Base-by-base conservation (phyloP, 768 basidiomycete species). In the Roridomyces roridus region DNA sequence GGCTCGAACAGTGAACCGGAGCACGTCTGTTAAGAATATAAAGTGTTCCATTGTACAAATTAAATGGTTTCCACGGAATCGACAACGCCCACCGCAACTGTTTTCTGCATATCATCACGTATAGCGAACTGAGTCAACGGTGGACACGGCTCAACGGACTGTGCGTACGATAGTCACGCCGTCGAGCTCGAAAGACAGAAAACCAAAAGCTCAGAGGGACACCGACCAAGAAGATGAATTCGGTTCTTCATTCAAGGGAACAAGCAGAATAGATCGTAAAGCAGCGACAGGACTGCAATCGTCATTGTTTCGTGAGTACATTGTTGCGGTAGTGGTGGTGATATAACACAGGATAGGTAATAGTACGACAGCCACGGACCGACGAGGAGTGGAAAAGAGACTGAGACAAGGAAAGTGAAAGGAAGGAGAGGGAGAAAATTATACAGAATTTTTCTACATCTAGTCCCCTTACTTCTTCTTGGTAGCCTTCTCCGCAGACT, bases 401-500 rank as follows among this genome's bases (percentile, higher is more conserved):
- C 72, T 72, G 72, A 72, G 75, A 34, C 31, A 34, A 34, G 31
- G 31, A 34, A 15, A 34, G 31, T 34, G 31, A 34, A 75, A 78
- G 65, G 72, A 68, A 71, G 70, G 72, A 71, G 77, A 73, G 79
- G 75, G 79, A 80, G 77, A 80, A 77, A 78, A 78, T 73, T 69
- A 78, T 83, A 86, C 84, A 62, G 46, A 83, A 75, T 74, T 74
- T 72, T 84, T 87, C 83, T 85, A 87, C 86, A 84, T 87, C 86
- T 86, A 86, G 83, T 88, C 51, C 34, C 53, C 41, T 63, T 91
- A 92, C 83, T 92, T 92, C 90, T 92, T 92, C 91, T 93, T 93
- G 80, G 85, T 73, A 66, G 94, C 94, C 83, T 96, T 96, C 88
- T 95, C 94, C 63, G 94, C 94, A 62, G 94, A 88, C 87, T 95